Evolutionary conservation across 345 rosid species (phyloP), one percentile per base, ranked within the genome.

Genomic region (Erodium maritimum): DNA sequence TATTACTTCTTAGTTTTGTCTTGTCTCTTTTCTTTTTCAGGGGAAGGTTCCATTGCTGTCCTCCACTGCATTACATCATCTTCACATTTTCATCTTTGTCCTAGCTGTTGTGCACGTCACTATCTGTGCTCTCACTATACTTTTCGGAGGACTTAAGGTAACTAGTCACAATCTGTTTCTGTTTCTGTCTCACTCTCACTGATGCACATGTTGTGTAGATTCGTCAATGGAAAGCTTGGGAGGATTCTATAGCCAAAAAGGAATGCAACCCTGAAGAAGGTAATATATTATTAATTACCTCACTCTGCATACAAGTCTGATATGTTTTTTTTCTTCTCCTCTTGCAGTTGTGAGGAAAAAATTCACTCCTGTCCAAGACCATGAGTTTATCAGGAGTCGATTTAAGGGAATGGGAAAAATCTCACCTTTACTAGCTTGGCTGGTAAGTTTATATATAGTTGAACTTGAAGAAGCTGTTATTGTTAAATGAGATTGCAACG

Each of bases 191-290:
- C 5, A 3, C 9, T 29, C 8, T 5, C 37, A 29, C 9, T 29
- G 9, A 5, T 29, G 37, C 37, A 5, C 37, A 11, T 16, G 2
- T 57, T 42, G 59, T 64, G 65, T 56, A 90, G 97, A 85, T 87
- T 46, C 80, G 77, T 22, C 85, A 75, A 54, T 90, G 97, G 97
- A 85, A 85, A 68, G 63, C 22, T 50, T 87, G 95, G 97, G 97
- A 90, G 71, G 82, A 80, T 61, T 59, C 71, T 5, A 78, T 77
- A 37, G 60, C 68, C 21, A 71, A 75, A 48, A 58, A 71, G 54
- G 65, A 64, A 14, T 59, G 18, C 65, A 79, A 82, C 53, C 50
- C 85, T 10, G 79, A 84, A 50, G 33, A 78, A 2, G 78, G 97
- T 84, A 77, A 60, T 29, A 29, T 29, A 11, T 29, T 29, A 11